phyloP scores from a whole-genome alignment of 1,284 basidiomycete genomes.

The Trichosporon faecale region DNA sequence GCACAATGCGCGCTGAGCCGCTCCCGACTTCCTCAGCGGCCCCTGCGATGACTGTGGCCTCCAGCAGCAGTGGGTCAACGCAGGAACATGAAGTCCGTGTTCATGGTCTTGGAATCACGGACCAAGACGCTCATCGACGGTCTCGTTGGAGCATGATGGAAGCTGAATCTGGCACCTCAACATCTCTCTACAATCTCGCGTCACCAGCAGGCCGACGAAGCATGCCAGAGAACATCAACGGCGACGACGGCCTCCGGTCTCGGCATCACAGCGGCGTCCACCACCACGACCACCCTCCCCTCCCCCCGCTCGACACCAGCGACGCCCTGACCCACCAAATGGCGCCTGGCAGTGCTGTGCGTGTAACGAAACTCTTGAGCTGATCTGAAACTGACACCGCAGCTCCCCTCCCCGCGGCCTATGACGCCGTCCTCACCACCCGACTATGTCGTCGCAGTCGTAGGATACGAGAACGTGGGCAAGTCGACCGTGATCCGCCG shows the following conservation, averaged over 20 bases:
- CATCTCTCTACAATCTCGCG: constrained; percentile 3
- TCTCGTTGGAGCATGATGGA: constrained; percentile 5
- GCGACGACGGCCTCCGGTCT: background rate
- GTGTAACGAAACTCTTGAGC: too few relatives aligned
- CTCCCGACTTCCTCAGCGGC: background rate
- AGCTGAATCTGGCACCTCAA: background rate
- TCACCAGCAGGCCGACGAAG: constrained; percentile 1
- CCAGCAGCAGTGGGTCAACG: constrained; percentile 1
- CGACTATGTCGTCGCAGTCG: constrained; percentile 46
- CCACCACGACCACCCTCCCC: background rate
- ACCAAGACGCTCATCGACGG: background rate
- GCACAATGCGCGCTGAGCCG: constrained; percentile 4
- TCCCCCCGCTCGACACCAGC: background rate
- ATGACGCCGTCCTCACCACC: constrained; percentile 7
- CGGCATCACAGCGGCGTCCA: background rate
- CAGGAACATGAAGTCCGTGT: background rate
- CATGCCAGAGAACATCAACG: constrained; percentile 4
- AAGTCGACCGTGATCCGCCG: constrained; percentile 46
- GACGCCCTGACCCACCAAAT: background rate
- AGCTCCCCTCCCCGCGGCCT: background rate
- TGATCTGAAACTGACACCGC: background rate
- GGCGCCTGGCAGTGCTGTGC: background rate
- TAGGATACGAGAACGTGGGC: constrained; percentile 45
- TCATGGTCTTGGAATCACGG: background rate
- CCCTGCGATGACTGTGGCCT: constrained; percentile 9